Percentiles rank a stretch among this genome's conserved stretches.
These are phyloP conservation scores for Ilex aquifolium DNA, from an alignment of 257 asterid species.

Conservation along the genomic window DNA sequence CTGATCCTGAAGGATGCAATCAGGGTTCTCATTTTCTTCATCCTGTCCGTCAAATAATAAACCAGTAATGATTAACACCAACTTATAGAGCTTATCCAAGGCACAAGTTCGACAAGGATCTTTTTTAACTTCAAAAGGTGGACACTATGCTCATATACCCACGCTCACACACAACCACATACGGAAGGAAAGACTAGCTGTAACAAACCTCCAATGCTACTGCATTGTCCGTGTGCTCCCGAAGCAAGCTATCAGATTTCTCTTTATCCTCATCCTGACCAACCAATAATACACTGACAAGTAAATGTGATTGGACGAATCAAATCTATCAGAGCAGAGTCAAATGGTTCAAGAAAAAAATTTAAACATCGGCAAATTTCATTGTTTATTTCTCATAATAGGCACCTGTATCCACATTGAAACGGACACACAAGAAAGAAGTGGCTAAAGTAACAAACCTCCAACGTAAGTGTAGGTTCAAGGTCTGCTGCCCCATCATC, in stretches of 20 bases:
- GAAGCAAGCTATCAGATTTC: not conserved
- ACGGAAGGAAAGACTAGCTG: not conserved
- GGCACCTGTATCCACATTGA: not conserved
- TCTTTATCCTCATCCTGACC: not conserved
- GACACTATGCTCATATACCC: no score
- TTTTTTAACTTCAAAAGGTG: no score
- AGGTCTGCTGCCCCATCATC: constrained; percentile 34
- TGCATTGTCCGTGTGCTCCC: not conserved
- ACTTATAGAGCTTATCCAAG: constrained; percentile 5
- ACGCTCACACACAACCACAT: not conserved
- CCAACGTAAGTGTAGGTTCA: constrained; percentile 27
- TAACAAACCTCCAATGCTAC: not conserved
- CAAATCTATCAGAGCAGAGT: not conserved
- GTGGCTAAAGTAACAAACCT: constrained; percentile 33
- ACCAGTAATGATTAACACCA: not conserved
- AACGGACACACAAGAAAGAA: not conserved
- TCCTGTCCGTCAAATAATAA: constrained; percentile 33
- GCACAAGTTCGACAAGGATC: not conserved
- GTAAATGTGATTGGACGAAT: not conserved
- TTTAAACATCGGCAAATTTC: not conserved
- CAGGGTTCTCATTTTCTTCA: constrained; percentile 34
- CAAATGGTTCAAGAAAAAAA: not conserved
- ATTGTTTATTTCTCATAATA: not conserved
- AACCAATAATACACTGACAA: not conserved
- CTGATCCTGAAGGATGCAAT: constrained; percentile 35